phyloP scores from a whole-genome alignment of 805 yeast genomes.

The Candida ponderosae region DNA sequence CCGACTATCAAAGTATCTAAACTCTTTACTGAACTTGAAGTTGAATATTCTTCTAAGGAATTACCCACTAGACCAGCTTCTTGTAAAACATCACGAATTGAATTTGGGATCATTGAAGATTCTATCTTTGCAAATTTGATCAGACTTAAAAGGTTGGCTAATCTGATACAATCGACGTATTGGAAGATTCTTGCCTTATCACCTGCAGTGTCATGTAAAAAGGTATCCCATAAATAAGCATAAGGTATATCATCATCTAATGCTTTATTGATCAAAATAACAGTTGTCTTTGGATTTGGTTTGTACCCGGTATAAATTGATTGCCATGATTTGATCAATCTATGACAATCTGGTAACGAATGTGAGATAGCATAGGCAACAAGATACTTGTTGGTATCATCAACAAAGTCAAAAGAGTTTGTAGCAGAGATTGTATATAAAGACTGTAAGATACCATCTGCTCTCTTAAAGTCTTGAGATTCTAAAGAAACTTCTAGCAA shows the following conservation, averaged over 20 bases:
- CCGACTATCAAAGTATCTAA: constrained; percentile 14
- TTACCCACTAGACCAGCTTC: too few relatives aligned
- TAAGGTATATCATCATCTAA: constrained; percentile 12
- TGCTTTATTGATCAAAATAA: constrained; percentile 48
- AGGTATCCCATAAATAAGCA: constrained; percentile 1
- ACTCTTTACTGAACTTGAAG: too few relatives aligned
- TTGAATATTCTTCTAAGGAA: too few relatives aligned
- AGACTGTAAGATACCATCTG: constrained; percentile 58
- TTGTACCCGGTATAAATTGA: constrained; percentile 22
- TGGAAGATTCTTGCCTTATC: neutral
- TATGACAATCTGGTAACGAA: constrained; percentile 34
- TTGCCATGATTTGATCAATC: constrained; percentile 28
- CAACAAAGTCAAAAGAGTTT: constrained; percentile 41
- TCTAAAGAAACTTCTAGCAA: constrained; percentile 71
- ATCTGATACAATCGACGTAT: neutral
- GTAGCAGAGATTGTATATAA: constrained; percentile 40
- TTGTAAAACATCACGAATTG: constrained; percentile 3
- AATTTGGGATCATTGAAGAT: too few relatives aligned
- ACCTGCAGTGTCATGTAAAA: too few relatives aligned
- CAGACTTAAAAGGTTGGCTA: too few relatives aligned
- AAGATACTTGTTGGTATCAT: constrained; percentile 64
- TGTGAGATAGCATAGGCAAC: constrained; percentile 29
- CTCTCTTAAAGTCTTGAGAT: constrained; percentile 59
- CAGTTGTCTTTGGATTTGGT: constrained; percentile 51
- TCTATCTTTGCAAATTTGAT: neutral